phyloP scores from a whole-genome alignment of 1,284 basidiomycete genomes.

The Stereum hirsutum region DNA sequence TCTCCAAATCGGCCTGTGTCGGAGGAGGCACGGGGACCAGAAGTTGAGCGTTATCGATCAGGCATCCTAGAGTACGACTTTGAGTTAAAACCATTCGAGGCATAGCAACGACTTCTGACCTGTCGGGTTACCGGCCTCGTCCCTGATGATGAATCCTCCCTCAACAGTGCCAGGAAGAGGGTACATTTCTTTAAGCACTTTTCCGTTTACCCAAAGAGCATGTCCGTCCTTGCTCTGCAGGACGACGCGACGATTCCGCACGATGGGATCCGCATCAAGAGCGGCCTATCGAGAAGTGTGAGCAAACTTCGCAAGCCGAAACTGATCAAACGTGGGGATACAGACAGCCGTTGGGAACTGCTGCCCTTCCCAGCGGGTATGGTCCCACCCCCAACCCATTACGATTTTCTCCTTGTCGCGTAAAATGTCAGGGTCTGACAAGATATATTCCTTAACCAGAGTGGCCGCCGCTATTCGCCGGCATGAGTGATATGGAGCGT shows the following conservation, averaged over 20 bases:
- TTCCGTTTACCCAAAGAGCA: conserved; percentile 77
- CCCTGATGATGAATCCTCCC: conserved; percentile 76
- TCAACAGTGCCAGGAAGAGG: conserved; percentile 59
- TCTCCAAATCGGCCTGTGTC: conserved; percentile 54
- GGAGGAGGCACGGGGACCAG: conserved; percentile 53
- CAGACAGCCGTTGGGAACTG: conserved; percentile 72
- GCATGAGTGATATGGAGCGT: neutral
- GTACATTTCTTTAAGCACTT: conserved; percentile 48
- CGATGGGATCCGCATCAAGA: conserved; percentile 59
- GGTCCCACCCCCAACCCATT: conserved; percentile 88
- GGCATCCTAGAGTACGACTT: conserved; percentile 36
- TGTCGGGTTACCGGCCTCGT: conserved; percentile 61
- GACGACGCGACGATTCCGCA: conserved; percentile 61
- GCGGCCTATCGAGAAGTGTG: conserved; percentile 39
- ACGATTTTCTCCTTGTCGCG: conserved; percentile 56
- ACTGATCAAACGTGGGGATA: conserved; percentile 7
- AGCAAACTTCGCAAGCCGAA: neutral
- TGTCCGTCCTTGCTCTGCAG: conserved; percentile 85
- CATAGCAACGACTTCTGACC: conserved; percentile 37
- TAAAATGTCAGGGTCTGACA: conserved; percentile 42
- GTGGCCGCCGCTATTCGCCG: conserved; percentile 63
- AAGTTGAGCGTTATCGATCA: conserved; percentile 67
- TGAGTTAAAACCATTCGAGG: conserved; percentile 1
- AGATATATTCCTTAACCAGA: conserved; percentile 58
- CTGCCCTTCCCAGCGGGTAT: conserved; percentile 63